These are phyloP conservation scores for Trichoderma citrinoviride DNA, from an alignment of 2,329 filamentous ascomycete genomes.

Conservation along the genomic window DNA sequence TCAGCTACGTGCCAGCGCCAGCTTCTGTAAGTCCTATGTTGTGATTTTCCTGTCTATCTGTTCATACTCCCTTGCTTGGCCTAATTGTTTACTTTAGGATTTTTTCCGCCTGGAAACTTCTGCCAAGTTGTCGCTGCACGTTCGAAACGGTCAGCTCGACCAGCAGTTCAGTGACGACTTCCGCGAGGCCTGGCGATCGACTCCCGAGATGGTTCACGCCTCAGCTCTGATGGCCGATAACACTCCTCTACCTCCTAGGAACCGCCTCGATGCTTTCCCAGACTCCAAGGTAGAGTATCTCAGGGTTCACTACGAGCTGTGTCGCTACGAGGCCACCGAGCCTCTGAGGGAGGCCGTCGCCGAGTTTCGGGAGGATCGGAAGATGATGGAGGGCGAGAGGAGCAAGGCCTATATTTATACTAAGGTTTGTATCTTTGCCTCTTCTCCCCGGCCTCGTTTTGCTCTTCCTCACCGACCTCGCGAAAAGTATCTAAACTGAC, in stretches of 20 bases:
- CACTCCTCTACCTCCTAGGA: slow-evolving; percentile 25
- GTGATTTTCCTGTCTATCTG: not conserved
- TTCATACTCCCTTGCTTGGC: not conserved
- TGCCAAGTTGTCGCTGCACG: slow-evolving; percentile 6
- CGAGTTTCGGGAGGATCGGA: slow-evolving; percentile 50
- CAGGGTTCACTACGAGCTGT: slow-evolving; percentile 68
- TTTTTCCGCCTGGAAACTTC: not conserved
- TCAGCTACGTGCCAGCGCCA: not conserved
- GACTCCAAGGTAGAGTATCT: slow-evolving; percentile 55
- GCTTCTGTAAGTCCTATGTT: not conserved
- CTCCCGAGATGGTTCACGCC: slow-evolving; percentile 29
- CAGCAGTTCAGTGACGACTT: not conserved
- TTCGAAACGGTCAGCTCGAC: slow-evolving; percentile 1
- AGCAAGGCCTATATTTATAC: slow-evolving; percentile 64
- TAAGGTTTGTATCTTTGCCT: slow-evolving; percentile 48
- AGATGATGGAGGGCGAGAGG: slow-evolving; percentile 52
- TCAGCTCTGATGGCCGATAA: slow-evolving; percentile 28
- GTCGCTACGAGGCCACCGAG: slow-evolving; percentile 71
- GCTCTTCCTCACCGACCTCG: not conserved
- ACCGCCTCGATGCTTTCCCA: not conserved
- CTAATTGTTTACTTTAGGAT: not conserved
- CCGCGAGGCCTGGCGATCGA: slow-evolving; percentile 21
- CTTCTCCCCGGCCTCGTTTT: too few relatives aligned
- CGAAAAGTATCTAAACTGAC: not conserved
- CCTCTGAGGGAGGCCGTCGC: slow-evolving; percentile 66